Evolutionary conservation across 1,284 basidiomycete genomes (phyloP).

Genomic region (Cutaneotrichosporon curvatum): DNA sequence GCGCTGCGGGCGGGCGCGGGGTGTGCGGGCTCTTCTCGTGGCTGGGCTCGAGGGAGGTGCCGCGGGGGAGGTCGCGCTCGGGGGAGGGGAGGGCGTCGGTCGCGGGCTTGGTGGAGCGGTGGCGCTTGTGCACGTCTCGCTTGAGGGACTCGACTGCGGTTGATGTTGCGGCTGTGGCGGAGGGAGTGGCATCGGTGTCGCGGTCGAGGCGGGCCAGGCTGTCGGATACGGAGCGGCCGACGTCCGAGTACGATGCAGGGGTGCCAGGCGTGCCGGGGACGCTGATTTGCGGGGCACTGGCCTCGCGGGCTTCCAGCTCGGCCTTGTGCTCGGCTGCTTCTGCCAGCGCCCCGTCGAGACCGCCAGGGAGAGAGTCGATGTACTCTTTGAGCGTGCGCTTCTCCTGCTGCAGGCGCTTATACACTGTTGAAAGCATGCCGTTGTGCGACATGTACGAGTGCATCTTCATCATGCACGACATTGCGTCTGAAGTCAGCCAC

Average conservation of each 20-base stretch:
- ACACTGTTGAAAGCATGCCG: constrained; percentile 65
- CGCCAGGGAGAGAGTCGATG: constrained; percentile 33
- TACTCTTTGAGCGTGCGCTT: constrained; percentile 29
- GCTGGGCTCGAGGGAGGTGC: constrained; percentile 42
- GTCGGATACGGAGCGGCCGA: not conserved
- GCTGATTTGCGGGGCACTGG: constrained; percentile 21
- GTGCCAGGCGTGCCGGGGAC: constrained; percentile 39
- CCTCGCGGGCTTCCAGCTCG: constrained; percentile 35
- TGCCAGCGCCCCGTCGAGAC: constrained; percentile 26
- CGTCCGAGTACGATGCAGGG: constrained; percentile 50
- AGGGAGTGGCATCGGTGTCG: not conserved
- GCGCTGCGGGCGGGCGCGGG: constrained; percentile 49
- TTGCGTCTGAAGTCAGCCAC: constrained; percentile 25
- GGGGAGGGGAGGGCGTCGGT: constrained; percentile 32
- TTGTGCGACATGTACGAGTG: constrained; percentile 91
- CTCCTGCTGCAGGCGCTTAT: constrained; percentile 32
- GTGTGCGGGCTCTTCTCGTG: constrained; percentile 38
- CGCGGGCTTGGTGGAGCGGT: constrained; percentile 16
- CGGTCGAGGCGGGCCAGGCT: not conserved
- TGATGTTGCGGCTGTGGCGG: not conserved
- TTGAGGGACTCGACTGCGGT: not conserved
- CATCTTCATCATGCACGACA: constrained; percentile 52
- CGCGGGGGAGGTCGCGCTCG: constrained; percentile 31
- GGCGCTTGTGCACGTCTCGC: not conserved
- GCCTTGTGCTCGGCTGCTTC: constrained; percentile 32